A percentile compares a stretch with the other conserved stretches of the same genome.
phyloP scores from a whole-genome alignment of 2,329 filamentous ascomycete species.

The Venturia aucupariae region DNA sequence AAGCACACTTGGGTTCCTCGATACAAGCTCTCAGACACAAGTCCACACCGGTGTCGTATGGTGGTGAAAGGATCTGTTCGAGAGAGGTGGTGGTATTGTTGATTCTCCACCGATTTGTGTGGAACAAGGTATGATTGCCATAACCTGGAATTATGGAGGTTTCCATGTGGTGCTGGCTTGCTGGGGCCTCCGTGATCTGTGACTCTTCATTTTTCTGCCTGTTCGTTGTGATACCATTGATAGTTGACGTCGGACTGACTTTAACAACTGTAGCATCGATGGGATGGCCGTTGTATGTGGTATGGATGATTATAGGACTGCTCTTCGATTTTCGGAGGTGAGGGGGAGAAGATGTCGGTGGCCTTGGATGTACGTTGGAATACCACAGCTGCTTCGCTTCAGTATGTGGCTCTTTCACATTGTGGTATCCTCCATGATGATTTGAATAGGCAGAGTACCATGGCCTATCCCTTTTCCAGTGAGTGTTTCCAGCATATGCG shows the following conservation, averaged over 20 bases:
- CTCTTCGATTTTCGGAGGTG: neutral
- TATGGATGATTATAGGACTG: neutral
- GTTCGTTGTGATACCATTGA: neutral
- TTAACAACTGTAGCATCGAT: neutral
- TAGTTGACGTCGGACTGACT: neutral
- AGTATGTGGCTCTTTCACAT: neutral
- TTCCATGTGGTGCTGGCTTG: neutral
- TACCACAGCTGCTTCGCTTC: neutral
- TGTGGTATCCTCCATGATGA: neutral
- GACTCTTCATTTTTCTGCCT: neutral
- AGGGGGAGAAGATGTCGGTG: neutral
- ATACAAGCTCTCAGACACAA: neutral
- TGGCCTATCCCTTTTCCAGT: neutral
- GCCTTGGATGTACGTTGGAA: neutral
- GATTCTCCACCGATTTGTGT: neutral
- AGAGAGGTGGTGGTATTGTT: neutral
- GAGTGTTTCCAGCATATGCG: neutral
- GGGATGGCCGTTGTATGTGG: neutral
- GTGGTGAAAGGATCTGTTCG: neutral
- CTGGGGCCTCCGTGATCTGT: neutral
- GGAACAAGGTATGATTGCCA: neutral
- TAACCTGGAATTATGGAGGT: neutral
- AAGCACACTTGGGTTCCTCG: neutral
- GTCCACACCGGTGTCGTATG: neutral
- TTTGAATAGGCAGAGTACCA: neutral